Evolutionary conservation across 805 yeast genomes (phyloP).

Genomic region (Cyberlindnera maritima): DNA sequence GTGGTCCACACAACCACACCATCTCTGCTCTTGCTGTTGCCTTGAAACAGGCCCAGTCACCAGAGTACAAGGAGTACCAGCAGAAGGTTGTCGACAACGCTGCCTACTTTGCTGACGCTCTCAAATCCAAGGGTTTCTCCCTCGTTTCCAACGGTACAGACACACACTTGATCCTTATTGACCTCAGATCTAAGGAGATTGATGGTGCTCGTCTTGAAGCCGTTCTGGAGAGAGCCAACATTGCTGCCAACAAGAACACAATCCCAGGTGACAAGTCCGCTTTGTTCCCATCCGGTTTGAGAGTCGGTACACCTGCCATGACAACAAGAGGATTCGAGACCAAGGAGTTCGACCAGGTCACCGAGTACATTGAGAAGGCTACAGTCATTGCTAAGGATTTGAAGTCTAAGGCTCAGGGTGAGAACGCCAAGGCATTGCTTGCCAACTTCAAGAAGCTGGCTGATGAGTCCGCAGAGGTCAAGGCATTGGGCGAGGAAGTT

Average conservation of each 20-base stretch:
- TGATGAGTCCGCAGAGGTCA: conserved; percentile 58
- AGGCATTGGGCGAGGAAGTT: conserved; percentile 61
- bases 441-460: conserved; percentile 72
- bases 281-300: conserved; percentile 90
- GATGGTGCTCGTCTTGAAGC: conserved; percentile 98
- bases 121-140: conserved; percentile 69
- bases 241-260: conserved; percentile 95
- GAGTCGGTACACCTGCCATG: conserved; percentile 99
- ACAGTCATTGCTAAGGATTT: conserved; percentile 64
- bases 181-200: conserved; percentile 82
- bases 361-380: conserved; percentile 75
- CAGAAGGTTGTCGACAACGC: conserved; percentile 86
- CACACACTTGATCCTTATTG: conserved; percentile 92
- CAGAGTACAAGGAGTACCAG: conserved; percentile 91
- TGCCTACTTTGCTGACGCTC: conserved; percentile 71
- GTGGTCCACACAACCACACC: conserved; percentile 99
- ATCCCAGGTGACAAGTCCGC: conserved; percentile 97
- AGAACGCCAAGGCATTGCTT: conserved; percentile 54
- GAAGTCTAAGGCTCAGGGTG: conserved; percentile 58
- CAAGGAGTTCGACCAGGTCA: conserved; percentile 77
- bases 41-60: conserved; percentile 86
- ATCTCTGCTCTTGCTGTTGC: conserved; percentile 97
- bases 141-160: conserved; percentile 95
- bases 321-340: conserved; percentile 80
- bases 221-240: conserved; percentile 89